phyloP scores from a whole-genome alignment of 192 early-diverging fungal species.

The Backusella luteola region DNA sequence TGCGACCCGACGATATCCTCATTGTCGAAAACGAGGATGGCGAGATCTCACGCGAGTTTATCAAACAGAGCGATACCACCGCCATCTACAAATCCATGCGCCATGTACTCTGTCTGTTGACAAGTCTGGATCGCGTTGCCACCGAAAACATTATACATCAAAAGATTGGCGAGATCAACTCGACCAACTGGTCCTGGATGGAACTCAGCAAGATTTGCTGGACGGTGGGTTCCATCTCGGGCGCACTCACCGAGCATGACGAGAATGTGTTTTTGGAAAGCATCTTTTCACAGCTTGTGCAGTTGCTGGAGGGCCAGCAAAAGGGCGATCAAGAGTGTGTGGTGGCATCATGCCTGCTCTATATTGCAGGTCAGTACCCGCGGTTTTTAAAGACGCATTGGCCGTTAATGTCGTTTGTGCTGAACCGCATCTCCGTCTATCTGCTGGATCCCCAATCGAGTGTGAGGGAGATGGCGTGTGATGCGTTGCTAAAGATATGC shows the following conservation, averaged over 20 bases:
- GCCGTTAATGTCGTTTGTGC: slow-evolving; percentile 12
- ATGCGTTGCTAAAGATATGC: slow-evolving; percentile 23
- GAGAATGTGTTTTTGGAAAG: slow-evolving; percentile 11
- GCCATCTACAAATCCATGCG: slow-evolving; percentile 12
- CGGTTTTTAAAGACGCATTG: slow-evolving; percentile 19
- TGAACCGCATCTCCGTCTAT: slow-evolving; percentile 12
- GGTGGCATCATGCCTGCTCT: slow-evolving; percentile 20
- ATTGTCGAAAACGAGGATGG: slow-evolving; percentile 18
- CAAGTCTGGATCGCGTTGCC: neutral
- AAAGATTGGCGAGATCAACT: neutral
- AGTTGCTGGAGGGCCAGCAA: neutral
- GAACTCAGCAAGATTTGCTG: slow-evolving; percentile 9
- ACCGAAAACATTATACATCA: slow-evolving; percentile 10
- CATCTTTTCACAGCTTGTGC: neutral
- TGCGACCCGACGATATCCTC: slow-evolving; percentile 14
- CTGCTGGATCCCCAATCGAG: slow-evolving; percentile 14
- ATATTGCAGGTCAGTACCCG: slow-evolving; percentile 27
- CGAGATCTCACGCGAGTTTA: slow-evolving; percentile 4
- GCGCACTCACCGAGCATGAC: neutral
- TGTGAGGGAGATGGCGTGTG: slow-evolving; percentile 26
- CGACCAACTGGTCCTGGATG: slow-evolving; percentile 4
- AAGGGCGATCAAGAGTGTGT: slow-evolving; percentile 16
- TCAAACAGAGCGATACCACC: slow-evolving; percentile 20
- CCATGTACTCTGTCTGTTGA: neutral
- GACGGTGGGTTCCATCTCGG: slow-evolving; percentile 13